A percentile compares a stretch with the other conserved stretches of the same genome.
These are phyloP conservation scores for Fusarium lateritium DNA, from an alignment of 2,329 filamentous ascomycete genomes.

Conservation along the genomic window DNA sequence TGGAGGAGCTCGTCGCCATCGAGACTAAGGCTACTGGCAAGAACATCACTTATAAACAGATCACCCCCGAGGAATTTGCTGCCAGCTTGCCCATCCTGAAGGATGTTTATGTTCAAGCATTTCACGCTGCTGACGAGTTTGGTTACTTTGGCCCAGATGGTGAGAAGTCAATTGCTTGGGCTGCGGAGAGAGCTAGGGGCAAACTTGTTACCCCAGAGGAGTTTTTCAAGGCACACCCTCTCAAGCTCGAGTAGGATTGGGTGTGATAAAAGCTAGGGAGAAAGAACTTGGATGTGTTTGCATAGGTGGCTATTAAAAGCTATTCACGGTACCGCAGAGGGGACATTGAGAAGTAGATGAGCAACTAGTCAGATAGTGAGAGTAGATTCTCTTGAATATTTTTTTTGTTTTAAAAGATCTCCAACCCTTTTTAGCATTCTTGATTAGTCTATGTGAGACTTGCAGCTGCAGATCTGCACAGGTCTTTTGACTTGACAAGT, in stretches of 20 bases:
- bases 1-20: slow-evolving; percentile 56
- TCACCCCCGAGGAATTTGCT: slow-evolving; percentile 39
- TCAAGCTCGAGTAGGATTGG: slow-evolving; percentile 19
- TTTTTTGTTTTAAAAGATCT: no score
- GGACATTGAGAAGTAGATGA: no score
- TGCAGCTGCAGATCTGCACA: no score
- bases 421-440: no score
- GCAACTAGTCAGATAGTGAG: no score
- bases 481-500: no score
- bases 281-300: neutral
- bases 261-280: neutral
- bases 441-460: no score
- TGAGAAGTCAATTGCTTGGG: slow-evolving; percentile 42
- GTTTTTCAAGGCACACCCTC: slow-evolving; percentile 36
- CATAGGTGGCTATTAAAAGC: neutral
- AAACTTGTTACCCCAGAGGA: slow-evolving; percentile 43
- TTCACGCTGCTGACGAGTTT: slow-evolving; percentile 37
- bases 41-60: slow-evolving; percentile 44
- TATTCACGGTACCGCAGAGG: neutral
- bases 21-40: slow-evolving; percentile 60
- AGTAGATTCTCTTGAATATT: no score
- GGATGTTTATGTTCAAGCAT: slow-evolving; percentile 27
- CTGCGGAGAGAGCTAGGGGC: slow-evolving; percentile 36
- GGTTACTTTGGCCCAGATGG: slow-evolving; percentile 43
- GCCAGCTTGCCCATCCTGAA: slow-evolving; percentile 21